A percentile compares a stretch with the other conserved stretches of the same genome.
These are phyloP conservation scores for Chalciporus piperatus DNA, from an alignment of 768 basidiomycete genomes.

Conservation along the genomic window DNA sequence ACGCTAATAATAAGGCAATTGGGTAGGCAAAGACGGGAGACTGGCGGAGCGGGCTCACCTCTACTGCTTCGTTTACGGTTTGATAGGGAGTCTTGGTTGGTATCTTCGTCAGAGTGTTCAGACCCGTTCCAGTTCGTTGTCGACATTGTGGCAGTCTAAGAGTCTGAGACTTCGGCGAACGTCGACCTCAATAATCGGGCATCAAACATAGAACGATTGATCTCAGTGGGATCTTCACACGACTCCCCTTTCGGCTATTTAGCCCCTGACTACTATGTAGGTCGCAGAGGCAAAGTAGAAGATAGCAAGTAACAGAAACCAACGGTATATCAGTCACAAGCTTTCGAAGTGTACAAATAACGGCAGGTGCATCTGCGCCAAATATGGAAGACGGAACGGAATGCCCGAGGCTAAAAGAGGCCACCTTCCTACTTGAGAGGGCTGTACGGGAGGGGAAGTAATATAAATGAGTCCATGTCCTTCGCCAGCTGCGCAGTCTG, in stretches of 20 bases:
- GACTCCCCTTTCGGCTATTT: slow-evolving; percentile 7
- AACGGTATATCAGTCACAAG: background rate
- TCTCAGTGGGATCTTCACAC: slow-evolving; percentile 18
- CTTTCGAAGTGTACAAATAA: background rate
- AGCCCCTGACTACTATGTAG: slow-evolving; percentile 1
- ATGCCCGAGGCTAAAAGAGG: background rate
- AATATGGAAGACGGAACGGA: background rate
- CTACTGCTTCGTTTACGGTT: slow-evolving; percentile 63
- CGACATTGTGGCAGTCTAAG: slow-evolving; percentile 23
- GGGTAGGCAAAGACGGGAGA: slow-evolving; percentile 7
- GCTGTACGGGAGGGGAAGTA: slow-evolving; percentile 77
- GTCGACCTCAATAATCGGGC: background rate
- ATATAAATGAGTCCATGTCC: slow-evolving; percentile 83
- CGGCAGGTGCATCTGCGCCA: background rate
- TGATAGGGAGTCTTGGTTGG: slow-evolving; percentile 38
- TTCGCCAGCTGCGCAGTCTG: slow-evolving; percentile 88
- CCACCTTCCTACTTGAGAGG: slow-evolving; percentile 63
- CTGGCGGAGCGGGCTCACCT: slow-evolving; percentile 36
- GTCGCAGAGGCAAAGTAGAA: background rate
- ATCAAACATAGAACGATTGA: no score
- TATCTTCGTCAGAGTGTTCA: slow-evolving; percentile 59
- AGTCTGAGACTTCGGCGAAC: background rate
- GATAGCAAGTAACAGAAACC: background rate
- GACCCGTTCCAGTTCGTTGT: slow-evolving; percentile 51
- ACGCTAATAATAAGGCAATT: slow-evolving; percentile 47